Percentiles rank a stretch among this genome's conserved stretches.
phyloP scores from a whole-genome alignment of 805 yeast genomes.

The Saccharomycopsis fibuligera region DNA sequence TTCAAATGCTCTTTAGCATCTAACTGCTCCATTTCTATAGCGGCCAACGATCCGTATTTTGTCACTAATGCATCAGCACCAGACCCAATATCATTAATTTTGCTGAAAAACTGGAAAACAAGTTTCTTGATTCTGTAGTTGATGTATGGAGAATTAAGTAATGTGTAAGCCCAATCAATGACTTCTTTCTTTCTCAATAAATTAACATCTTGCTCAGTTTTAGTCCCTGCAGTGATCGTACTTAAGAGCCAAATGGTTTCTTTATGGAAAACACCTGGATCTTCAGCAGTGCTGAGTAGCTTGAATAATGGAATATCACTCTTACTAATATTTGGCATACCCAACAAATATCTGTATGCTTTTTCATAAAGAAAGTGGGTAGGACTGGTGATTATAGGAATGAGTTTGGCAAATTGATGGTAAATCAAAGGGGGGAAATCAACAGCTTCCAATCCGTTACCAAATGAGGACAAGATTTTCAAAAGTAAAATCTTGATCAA shows the following conservation, averaged over 20 bases:
- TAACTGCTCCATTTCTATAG: conserved; percentile 18
- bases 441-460: conserved; percentile 21
- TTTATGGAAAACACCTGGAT: conserved; percentile 45
- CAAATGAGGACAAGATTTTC: conserved; percentile 33
- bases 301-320: conserved; percentile 41
- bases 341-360: conserved; percentile 57
- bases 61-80: conserved; percentile 56
- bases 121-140: conserved; percentile 34
- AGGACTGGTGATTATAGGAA: conserved; percentile 59
- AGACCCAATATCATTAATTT: conserved; percentile 45
- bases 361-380: conserved; percentile 70
- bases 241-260: conserved; percentile 64
- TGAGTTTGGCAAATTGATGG: conserved; percentile 46
- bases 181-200: conserved; percentile 47
- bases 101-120: conserved; percentile 38
- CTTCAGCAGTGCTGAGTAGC: conserved; percentile 30
- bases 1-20: background rate
- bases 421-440: conserved; percentile 45
- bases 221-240: conserved; percentile 41
- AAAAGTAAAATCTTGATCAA: conserved; percentile 48
- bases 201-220: conserved; percentile 44
- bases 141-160: conserved; percentile 46
- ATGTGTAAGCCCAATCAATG: conserved; percentile 60
- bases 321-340: conserved; percentile 32
- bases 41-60: conserved; percentile 43